Evolutionary conservation across 208 protist species (phyloP), one percentile per base, ranked within the genome.

Genomic region (Angomonas ambiguus): DNA sequence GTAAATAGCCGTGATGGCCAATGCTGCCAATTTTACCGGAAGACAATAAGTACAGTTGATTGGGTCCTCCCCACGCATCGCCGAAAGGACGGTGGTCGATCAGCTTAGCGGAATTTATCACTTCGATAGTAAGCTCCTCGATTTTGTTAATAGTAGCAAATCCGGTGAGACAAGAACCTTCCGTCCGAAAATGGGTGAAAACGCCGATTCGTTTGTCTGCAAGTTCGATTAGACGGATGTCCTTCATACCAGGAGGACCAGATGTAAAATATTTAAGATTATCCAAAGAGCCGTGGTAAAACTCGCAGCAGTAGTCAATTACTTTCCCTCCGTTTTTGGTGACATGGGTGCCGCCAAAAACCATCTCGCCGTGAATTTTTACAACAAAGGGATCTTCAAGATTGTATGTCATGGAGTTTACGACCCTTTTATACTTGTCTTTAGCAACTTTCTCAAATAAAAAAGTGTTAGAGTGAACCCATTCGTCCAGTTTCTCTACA

Each of bases 1-100:
- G 63, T 64, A 80, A 76, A 67, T 85, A 88, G 57, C 82, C 82
- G 78, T 88, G 82, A 64, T 88, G 82, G 25, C 78, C 78, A 33
- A 88, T 82, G 72, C 82, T 85, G 45, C 82, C 82, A 22, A 88
- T 49, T 65, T 84, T 88, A 41, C 79, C 79, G 32, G 61, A 69
- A 31, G 75, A 73, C 20, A 88, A 71, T 27, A 88, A 72, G 49
- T 88, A 88, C 3, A 74, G 67, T 69, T 88, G 82, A 68, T 88
- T 88, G 4, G 82, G 69, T 30, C 82, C 82, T 55, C 82, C 82
- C 82, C 82, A 88, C 20, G 75, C 72, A 10, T 59, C 74, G 32
- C 79, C 82, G 24, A 68, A 31, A 48, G 82, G 76, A n/a, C 79
- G 71, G 20, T 84, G 72, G 62, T 84, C 79, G 28, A 88, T 66